Conservation (phyloP, 306 rosid genomes). For the Quercus bicolor region DNA sequence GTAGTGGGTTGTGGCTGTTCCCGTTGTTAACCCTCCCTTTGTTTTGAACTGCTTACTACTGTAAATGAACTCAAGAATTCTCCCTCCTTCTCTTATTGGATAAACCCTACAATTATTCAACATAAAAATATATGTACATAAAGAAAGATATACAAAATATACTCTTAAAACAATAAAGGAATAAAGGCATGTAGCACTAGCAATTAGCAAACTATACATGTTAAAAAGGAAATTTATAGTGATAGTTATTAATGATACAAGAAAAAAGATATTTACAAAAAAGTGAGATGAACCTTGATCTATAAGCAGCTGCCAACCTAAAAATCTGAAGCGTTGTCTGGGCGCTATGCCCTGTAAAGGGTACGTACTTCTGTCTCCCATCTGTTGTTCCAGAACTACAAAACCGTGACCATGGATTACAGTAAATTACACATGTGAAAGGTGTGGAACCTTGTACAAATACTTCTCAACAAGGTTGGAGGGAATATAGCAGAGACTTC, state of each 20-base stretch:
- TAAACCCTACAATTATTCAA: slow-evolving; percentile 41
- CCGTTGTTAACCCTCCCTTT: slow-evolving; percentile 67
- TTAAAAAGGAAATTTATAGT: no score
- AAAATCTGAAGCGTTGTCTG: slow-evolving; percentile 89
- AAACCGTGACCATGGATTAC: slow-evolving; percentile 3
- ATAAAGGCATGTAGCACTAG: no score
- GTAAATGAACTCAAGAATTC: slow-evolving; percentile 76
- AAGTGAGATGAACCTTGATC: slow-evolving; percentile 60
- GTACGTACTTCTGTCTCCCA: slow-evolving; percentile 84
- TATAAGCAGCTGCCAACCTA: slow-evolving; percentile 77
- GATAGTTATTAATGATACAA: no score
- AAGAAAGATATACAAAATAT: not conserved
- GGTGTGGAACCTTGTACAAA: not conserved
- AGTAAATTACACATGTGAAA: not conserved
- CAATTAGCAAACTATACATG: no score
- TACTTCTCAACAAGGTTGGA: not conserved
- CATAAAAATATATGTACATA: not conserved
- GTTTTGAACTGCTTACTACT: slow-evolving; percentile 75
- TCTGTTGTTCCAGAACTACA: slow-evolving; percentile 94
- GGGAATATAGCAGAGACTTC: not conserved
- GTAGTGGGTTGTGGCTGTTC: slow-evolving; percentile 94
- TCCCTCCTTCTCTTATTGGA: slow-evolving; percentile 75
- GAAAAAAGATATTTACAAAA: no score
- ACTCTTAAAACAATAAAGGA: no score
- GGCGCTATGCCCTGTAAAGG: slow-evolving; percentile 78